Base-by-base conservation (phyloP, 306 rosid species). In the Quercus wislizeni region DNA sequence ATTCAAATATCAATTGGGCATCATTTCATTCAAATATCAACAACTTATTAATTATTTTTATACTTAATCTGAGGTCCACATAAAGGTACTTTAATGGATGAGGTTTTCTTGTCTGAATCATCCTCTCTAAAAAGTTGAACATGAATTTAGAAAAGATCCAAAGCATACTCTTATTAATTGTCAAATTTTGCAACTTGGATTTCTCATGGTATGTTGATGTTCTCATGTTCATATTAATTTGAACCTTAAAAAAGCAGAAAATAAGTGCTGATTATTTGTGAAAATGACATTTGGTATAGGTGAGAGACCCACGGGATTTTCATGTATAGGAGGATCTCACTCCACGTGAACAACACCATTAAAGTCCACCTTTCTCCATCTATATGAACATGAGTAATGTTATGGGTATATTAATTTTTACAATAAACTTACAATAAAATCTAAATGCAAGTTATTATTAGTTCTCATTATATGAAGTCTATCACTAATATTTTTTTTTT, bases 1-100 rank as follows among this genome's bases (percentile, higher is more conserved):
- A 73, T 71, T n/a, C 65, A 51, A 73, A 55, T 76, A 78, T 75
- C 69, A 68, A 21, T 73, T 56, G 74, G 63, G 65, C 63, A 65
- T 81, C 78, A 68, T 78, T 84, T 82, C 55, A 63, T 49, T 69
- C 81, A 75, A 75, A 80, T 52, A 38, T 55, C 72, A 55, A 88
- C 69, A 75, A 54, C 83, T 74, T 77, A 51, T 72, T 69, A 43
- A 41, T 61, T 78, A 75, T 82, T 30, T 49, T 51, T 21, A 49
- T 49, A 12, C 54, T 49, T 49, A 11, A 31, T 43, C 12, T 9
- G 17, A 12, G 43, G 23, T 10, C 33, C 25, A 25, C 46, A 19
- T 17, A 61, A n/a, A 46, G 46, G 23, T 18, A 4, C 19, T n/a
- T 27, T 28, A 49, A 11, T n/a, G 18, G 4, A 30, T 55, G 49